Evolutionary conservation across 768 basidiomycete genomes (phyloP).

Genomic region (Gloeostereum incarnatum): DNA sequence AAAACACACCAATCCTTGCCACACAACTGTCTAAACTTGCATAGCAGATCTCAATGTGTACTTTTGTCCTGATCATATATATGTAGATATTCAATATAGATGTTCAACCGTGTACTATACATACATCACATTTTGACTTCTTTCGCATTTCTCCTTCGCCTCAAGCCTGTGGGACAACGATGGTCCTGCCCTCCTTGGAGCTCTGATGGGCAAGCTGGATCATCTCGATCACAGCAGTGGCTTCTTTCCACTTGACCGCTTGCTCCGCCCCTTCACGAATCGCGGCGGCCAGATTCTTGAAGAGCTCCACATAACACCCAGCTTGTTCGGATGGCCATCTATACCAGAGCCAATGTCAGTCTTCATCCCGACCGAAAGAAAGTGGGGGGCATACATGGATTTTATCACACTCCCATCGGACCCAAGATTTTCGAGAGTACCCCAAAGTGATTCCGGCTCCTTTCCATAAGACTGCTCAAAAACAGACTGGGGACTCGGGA

Average conservation of each 20-base stretch:
- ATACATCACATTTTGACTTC: too few species aligned
- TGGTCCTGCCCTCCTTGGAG: slow-evolving; percentile 46
- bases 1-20: too few species aligned
- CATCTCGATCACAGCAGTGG: slow-evolving; percentile 62
- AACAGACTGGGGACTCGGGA: slow-evolving; percentile 35
- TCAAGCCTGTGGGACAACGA: too few species aligned
- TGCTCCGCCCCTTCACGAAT: slow-evolving; percentile 46
- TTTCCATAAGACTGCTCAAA: slow-evolving; percentile 40
- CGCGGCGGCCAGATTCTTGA: slow-evolving; percentile 54
- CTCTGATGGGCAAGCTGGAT: slow-evolving; percentile 68
- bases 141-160: too few species aligned
- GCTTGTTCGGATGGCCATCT: slow-evolving; percentile 57
- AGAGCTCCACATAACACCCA: slow-evolving; percentile 54
- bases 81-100: too few species aligned
- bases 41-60: too few species aligned
- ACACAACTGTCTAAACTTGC: too few species aligned
- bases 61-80: too few species aligned
- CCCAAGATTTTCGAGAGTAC: slow-evolving; percentile 46
- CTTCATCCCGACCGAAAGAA: background rate
- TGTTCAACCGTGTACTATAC: too few species aligned
- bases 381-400: slow-evolving; percentile 20
- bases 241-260: slow-evolving; percentile 67
- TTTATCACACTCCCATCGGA: slow-evolving; percentile 32
- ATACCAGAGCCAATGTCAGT: slow-evolving; percentile 10
- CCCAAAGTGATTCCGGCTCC: slow-evolving; percentile 58